Evolutionary conservation across 495 filamentous ascomycete species (phyloP).

Genomic region (Pyrenula aspistea): DNA sequence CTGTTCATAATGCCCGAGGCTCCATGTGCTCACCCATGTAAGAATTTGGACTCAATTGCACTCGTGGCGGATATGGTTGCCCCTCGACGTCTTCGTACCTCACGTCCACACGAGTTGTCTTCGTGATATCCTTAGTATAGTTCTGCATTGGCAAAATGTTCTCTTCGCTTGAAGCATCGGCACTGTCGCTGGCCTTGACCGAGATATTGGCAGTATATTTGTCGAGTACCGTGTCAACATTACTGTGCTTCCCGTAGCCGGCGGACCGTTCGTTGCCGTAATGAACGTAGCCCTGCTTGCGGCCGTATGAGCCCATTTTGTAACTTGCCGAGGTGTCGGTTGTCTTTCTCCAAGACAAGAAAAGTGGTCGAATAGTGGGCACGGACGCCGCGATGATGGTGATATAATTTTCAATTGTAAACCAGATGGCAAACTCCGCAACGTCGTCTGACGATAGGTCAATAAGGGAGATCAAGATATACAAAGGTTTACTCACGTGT

Average conservation of each 20-base stretch:
- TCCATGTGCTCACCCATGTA: background rate
- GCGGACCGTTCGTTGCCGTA: background rate
- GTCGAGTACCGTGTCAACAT: background rate
- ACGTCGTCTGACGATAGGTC: background rate
- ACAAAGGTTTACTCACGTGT: background rate
- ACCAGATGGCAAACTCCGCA: background rate
- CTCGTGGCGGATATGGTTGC: background rate
- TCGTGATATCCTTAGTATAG: background rate
- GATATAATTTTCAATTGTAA: background rate
- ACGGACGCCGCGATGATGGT: background rate
- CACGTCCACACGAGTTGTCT: background rate
- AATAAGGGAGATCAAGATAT: background rate
- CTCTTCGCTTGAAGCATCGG: background rate
- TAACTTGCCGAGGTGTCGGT: background rate
- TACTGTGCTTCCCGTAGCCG: background rate
- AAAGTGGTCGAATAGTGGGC: background rate
- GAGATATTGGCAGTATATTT: background rate
- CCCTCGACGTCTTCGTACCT: background rate
- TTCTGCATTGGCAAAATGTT: background rate
- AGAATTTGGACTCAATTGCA: background rate
- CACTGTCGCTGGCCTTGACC: background rate
- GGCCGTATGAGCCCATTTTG: background rate
- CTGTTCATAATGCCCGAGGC: background rate
- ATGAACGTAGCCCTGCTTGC: background rate
- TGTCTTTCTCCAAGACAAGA: background rate